A percentile compares a stretch with the other conserved stretches of the same genome.
phyloP scores from a whole-genome alignment of 495 filamentous ascomycete species.

The Trypethelium eluteriae region DNA sequence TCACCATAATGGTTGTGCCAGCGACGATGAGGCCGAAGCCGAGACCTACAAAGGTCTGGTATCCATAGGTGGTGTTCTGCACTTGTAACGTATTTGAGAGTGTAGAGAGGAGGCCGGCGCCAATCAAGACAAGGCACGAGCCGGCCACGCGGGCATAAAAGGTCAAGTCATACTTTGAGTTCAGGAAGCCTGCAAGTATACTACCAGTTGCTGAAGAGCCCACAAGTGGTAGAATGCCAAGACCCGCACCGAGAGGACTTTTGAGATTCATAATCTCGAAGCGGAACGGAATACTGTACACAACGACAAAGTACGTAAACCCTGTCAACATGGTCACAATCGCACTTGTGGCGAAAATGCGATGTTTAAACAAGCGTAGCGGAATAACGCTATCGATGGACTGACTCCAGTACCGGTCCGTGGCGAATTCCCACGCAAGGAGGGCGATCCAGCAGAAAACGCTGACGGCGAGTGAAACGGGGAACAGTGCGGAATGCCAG shows the following conservation, averaged over 20 bases:
- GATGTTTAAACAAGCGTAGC: neutral
- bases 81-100: neutral
- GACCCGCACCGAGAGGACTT: constrained; percentile 14
- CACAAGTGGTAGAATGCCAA: constrained; percentile 15
- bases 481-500: constrained; percentile 10
- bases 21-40: constrained; percentile 10
- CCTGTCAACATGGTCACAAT: constrained; percentile 13
- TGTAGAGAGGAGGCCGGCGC: constrained; percentile 14
- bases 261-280: constrained; percentile 18
- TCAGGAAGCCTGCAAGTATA: constrained; percentile 9
- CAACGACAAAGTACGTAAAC: constrained; percentile 14
- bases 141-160: constrained; percentile 1
- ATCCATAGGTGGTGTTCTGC: constrained; percentile 2
- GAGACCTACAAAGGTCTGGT: constrained; percentile 12
- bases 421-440: neutral
- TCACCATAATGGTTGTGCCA: constrained; percentile 2
- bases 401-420: neutral
- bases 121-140: constrained; percentile 12
- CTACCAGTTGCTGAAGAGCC: constrained; percentile 13
- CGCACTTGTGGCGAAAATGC: neutral
- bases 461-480: constrained; percentile 6
- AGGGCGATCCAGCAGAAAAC: constrained; percentile 1
- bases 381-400: neutral
- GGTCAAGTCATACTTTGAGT: constrained; percentile 11
- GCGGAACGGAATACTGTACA: constrained; percentile 17